These are phyloP conservation scores for Nannochloris sp. DNA, from an alignment of 139 green algal genomes.

Conservation along the genomic window DNA sequence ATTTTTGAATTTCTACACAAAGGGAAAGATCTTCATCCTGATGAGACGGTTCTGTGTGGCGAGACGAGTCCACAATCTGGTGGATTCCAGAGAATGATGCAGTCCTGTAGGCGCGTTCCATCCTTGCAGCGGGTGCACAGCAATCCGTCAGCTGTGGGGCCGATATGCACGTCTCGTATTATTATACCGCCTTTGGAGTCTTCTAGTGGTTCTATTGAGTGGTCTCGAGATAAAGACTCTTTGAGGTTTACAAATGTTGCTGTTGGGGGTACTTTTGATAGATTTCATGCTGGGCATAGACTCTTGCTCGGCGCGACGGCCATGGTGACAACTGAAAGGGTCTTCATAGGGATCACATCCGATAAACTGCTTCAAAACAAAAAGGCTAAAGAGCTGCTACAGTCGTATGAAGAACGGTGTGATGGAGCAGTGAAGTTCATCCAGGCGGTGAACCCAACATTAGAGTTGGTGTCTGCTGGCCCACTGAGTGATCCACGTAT, in stretches of 20 bases:
- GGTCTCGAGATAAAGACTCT: neutral
- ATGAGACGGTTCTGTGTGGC: no score
- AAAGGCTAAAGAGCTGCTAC: constrained; percentile 53
- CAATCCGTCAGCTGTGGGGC: no score
- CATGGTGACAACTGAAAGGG: constrained; percentile 30
- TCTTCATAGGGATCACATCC: constrained; percentile 74
- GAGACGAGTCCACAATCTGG: no score
- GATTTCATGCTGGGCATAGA: constrained; percentile 83
- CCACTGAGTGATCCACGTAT: constrained; percentile 62
- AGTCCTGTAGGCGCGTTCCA: no score
- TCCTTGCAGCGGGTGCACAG: no score
- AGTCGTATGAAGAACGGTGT: constrained; percentile 51
- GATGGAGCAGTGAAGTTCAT: constrained; percentile 50
- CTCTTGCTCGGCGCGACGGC: constrained; percentile 74
- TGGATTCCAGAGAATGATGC: no score
- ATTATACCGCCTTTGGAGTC: no score
- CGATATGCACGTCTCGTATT: no score
- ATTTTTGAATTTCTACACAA: constrained; percentile 9
- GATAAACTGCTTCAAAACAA: constrained; percentile 72
- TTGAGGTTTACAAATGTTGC: constrained; percentile 58
- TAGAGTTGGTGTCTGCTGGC: constrained; percentile 36
- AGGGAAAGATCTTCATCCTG: no score
- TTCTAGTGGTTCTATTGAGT: no score
- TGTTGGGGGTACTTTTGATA: constrained; percentile 89
- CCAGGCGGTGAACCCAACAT: constrained; percentile 30